Evolutionary conservation across 2,329 filamentous ascomycete genomes (phyloP).

Genomic region (Byssothecium circinans): DNA sequence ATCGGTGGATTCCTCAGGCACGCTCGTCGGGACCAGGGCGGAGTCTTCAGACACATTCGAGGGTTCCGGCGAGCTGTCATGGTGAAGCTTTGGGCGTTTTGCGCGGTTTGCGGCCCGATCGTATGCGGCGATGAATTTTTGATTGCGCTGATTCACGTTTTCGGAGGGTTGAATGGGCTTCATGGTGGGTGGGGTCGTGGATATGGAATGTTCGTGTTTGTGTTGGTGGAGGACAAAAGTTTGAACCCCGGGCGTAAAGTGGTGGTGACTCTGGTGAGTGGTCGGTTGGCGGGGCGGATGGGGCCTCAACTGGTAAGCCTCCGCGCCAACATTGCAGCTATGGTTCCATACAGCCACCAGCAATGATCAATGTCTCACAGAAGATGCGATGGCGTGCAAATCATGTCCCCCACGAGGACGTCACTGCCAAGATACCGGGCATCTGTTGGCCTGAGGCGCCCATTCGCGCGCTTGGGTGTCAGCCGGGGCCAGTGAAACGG

Average conservation of each 20-base stretch:
- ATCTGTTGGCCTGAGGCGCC: slow-evolving; percentile 12
- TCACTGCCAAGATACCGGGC: slow-evolving; percentile 18
- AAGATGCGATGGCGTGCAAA: background rate
- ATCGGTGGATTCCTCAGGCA: slow-evolving; percentile 18
- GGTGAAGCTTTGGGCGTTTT: slow-evolving; percentile 29
- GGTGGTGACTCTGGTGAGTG: too few relatives aligned
- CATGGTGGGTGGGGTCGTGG: slow-evolving; percentile 1
- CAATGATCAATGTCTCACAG: background rate
- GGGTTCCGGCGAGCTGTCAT: slow-evolving; percentile 23
- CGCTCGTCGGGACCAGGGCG: slow-evolving; percentile 18
- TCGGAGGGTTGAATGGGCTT: slow-evolving; percentile 1
- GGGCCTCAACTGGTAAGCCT: too few relatives aligned
- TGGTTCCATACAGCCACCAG: too few relatives aligned
- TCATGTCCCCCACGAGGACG: slow-evolving; percentile 10
- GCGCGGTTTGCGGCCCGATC: slow-evolving; percentile 15
- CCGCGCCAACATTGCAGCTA: too few relatives aligned
- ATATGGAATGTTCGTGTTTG: background rate
- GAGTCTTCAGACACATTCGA: slow-evolving; percentile 24
- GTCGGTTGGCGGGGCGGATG: too few relatives aligned
- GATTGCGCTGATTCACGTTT: background rate
- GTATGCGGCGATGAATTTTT: slow-evolving; percentile 4
- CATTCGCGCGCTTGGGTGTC: slow-evolving; percentile 22
- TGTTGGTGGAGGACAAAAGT: background rate
- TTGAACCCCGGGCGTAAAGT: background rate
- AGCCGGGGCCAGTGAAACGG: slow-evolving; percentile 42